Conservation (phyloP, 768 basidiomycete genomes). For the Trametes punicea region DNA sequence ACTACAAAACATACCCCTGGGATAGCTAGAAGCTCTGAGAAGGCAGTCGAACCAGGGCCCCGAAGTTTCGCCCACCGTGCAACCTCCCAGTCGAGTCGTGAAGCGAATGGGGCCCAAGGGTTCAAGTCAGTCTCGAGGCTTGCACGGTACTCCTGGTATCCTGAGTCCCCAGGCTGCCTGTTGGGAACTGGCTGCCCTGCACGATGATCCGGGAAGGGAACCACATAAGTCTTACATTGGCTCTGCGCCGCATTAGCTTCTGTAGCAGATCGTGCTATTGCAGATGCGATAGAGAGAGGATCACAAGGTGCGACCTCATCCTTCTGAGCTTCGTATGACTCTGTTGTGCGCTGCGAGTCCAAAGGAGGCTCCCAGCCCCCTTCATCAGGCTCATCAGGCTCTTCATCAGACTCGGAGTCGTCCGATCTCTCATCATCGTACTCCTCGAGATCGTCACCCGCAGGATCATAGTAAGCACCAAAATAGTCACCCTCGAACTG, state of each 20-base stretch:
- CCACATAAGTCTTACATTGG: too few species aligned
- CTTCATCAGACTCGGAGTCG: background rate
- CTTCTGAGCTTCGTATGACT: too few species aligned
- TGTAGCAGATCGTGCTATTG: too few species aligned
- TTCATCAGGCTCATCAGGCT: background rate
- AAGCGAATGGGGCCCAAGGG: conserved; percentile 32
- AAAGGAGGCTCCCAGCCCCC: too few species aligned
- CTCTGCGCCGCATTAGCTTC: too few species aligned
- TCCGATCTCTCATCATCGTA: background rate
- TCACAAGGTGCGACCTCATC: too few species aligned
- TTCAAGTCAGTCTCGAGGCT: background rate
- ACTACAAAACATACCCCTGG: conserved; percentile 29
- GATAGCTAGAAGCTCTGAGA: conserved; percentile 37
- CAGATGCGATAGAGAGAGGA: too few species aligned
- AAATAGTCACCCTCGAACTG: conserved; percentile 6
- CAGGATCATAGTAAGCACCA: background rate
- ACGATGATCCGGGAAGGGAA: too few species aligned
- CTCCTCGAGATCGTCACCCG: background rate
- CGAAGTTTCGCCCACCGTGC: conserved; percentile 40
- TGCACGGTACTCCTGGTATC: background rate
- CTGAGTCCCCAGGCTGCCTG: too few species aligned
- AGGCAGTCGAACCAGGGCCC: conserved; percentile 35
- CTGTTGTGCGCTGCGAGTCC: too few species aligned
- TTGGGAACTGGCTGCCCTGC: too few species aligned
- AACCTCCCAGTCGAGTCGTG: conserved; percentile 38